phyloP scores from a whole-genome alignment of 495 filamentous ascomycete species.

The Penicillium steckii region DNA sequence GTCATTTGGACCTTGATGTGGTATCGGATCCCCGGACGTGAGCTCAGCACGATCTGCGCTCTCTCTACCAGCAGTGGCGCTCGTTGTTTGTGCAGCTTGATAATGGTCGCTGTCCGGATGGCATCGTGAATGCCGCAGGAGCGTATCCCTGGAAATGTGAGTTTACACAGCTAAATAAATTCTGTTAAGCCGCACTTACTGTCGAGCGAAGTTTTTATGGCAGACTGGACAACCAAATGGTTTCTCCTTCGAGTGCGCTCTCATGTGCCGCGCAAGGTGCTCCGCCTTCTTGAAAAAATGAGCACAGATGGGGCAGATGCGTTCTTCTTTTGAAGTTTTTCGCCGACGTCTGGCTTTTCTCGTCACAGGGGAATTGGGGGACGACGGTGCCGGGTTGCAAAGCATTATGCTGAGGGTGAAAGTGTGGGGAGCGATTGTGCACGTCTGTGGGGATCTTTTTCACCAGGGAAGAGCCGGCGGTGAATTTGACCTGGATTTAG shows the following conservation, averaged over 20 bases:
- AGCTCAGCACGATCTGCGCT: background rate
- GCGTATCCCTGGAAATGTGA: slow-evolving; percentile 19
- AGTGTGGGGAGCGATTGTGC: no score
- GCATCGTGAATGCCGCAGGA: slow-evolving; percentile 22
- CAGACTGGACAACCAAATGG: slow-evolving; percentile 31
- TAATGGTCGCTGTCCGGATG: background rate
- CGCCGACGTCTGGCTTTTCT: slow-evolving; percentile 9
- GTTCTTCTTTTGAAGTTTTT: slow-evolving; percentile 20
- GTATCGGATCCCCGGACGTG: no score
- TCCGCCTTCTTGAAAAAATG: slow-evolving; percentile 30
- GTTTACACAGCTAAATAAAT: no score
- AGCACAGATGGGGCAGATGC: slow-evolving; percentile 24
- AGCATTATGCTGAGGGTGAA: background rate
- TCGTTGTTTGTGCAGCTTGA: background rate
- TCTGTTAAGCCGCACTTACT: slow-evolving; percentile 17
- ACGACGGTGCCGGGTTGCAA: background rate
- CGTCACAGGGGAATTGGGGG: background rate
- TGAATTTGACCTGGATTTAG: no score
- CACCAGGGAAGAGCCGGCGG: no score
- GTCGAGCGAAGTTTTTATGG: slow-evolving; percentile 25
- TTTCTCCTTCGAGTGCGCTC: slow-evolving; percentile 35
- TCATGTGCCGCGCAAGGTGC: slow-evolving; percentile 31
- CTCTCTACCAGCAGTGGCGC: background rate
- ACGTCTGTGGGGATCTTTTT: no score
- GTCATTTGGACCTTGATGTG: no score